Evolutionary conservation across 371 early-diverging fungal species (phyloP).

Genomic region (Syncephalastrum monosporum): DNA sequence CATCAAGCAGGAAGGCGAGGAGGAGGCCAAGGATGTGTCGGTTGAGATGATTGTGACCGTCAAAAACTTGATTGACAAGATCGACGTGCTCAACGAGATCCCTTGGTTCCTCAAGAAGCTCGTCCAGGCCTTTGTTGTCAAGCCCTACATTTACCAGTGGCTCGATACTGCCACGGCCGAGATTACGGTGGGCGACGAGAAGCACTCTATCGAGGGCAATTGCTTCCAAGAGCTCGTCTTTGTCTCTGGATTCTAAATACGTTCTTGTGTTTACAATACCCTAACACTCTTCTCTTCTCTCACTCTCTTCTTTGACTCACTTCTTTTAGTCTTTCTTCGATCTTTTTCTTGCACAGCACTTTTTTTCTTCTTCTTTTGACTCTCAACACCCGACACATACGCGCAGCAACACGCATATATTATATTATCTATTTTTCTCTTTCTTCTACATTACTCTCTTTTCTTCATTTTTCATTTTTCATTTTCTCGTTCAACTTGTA

Average conservation of each 20-base stretch:
- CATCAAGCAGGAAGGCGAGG: constrained; percentile 50
- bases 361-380: no score
- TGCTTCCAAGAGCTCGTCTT: constrained; percentile 70
- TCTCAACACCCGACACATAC: no score
- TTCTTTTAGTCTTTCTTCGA: no score
- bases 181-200: constrained; percentile 68
- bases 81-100: constrained; percentile 87
- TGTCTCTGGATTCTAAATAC: constrained; percentile 46
- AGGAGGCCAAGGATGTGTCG: constrained; percentile 54
- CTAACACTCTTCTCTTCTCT: no score
- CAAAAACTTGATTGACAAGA: constrained; percentile 66
- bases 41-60: constrained; percentile 62
- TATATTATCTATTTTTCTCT: no score
- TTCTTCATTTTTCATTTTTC: no score
- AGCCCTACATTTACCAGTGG: constrained; percentile 93
- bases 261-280: neutral
- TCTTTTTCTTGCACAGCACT: no score
- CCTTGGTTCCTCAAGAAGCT: constrained; percentile 87
- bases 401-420: no score
- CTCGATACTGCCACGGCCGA: constrained; percentile 64
- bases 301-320: no score
- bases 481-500: no score
- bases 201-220: constrained; percentile 53
- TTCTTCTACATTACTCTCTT: no score
- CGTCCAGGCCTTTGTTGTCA: constrained; percentile 89